Evolutionary conservation across 257 asterid genomes (phyloP).

Genomic region (Ajuga chamaepitys): DNA sequence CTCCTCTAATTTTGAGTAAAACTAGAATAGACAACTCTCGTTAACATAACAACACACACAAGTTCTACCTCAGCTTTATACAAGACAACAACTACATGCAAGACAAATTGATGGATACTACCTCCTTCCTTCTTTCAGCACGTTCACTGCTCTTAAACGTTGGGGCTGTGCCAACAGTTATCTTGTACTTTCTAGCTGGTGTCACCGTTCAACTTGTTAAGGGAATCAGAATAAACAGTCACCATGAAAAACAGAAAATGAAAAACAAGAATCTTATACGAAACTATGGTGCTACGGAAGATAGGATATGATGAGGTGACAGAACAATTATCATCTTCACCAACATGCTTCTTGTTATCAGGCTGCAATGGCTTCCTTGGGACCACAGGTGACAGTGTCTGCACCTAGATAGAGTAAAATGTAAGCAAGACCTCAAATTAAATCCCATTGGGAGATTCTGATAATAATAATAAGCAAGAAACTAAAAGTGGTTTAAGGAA

Average conservation of each 20-base stretch:
- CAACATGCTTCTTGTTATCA: conserved; percentile 59
- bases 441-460: not conserved
- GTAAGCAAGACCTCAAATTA: conserved; percentile 9
- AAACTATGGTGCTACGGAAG: conserved; percentile 4
- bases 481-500: conserved; percentile 4
- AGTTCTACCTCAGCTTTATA: not conserved
- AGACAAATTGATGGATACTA: conserved; percentile 14
- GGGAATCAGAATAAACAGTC: conserved; percentile 19
- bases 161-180: conserved; percentile 58
- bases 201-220: conserved; percentile 25
- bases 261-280: not conserved
- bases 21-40: conserved; percentile 29
- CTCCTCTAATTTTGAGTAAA: conserved; percentile 70
- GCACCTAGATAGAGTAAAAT: conserved; percentile 22
- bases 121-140: conserved; percentile 86
- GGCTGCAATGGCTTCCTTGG: conserved; percentile 61
- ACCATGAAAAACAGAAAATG: not conserved
- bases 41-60: not conserved
- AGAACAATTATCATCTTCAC: conserved; percentile 73
- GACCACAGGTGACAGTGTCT: conserved; percentile 39
- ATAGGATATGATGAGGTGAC: conserved; percentile 60
- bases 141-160: conserved; percentile 64
- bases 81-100: not conserved
- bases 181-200: conserved; percentile 43
- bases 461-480: conserved; percentile 1